These are phyloP conservation scores for Diaporthe sp. DNA, from an alignment of 2,329 filamentous ascomycete genomes.

Conservation along the genomic window DNA sequence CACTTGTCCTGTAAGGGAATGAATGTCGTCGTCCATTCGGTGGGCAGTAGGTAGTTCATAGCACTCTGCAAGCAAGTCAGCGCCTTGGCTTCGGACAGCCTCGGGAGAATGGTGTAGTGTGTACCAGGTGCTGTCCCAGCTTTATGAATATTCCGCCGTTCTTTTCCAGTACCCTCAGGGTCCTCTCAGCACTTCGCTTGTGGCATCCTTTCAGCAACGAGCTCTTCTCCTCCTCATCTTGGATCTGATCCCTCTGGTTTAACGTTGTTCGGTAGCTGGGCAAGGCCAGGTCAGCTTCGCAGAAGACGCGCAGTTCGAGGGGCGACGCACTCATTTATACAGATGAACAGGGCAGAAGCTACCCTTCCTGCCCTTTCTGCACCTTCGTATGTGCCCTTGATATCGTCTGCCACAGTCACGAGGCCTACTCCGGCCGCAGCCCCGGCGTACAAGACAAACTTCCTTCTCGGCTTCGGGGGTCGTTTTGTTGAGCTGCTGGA, in stretches of 20 bases:
- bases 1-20: constrained; percentile 96
- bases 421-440: constrained; percentile 62
- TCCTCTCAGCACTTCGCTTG: constrained; percentile 90
- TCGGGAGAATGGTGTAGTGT: constrained; percentile 32
- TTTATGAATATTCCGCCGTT: constrained; percentile 99
- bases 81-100: not conserved
- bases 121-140: constrained; percentile 89
- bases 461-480: constrained; percentile 41
- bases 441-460: constrained; percentile 64
- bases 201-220: constrained; percentile 85
- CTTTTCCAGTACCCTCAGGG: constrained; percentile 87
- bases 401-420: constrained; percentile 74
- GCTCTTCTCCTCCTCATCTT: constrained; percentile 75
- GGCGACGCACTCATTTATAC: constrained; percentile 83
- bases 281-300: constrained; percentile 35
- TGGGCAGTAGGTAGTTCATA: constrained; percentile 92
- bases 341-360: constrained; percentile 78
- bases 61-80: constrained; percentile 72
- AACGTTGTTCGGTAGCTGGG: constrained; percentile 87
- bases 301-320: not conserved
- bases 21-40: constrained; percentile 96
- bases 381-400: constrained; percentile 81
- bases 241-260: constrained; percentile 73
- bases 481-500: constrained; percentile 26
- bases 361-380: constrained; percentile 85